These are phyloP conservation scores for Antitrichia curtipendula DNA, from an alignment of 225 moss, liverwort and hornwort genomes.

Conservation along the genomic window DNA sequence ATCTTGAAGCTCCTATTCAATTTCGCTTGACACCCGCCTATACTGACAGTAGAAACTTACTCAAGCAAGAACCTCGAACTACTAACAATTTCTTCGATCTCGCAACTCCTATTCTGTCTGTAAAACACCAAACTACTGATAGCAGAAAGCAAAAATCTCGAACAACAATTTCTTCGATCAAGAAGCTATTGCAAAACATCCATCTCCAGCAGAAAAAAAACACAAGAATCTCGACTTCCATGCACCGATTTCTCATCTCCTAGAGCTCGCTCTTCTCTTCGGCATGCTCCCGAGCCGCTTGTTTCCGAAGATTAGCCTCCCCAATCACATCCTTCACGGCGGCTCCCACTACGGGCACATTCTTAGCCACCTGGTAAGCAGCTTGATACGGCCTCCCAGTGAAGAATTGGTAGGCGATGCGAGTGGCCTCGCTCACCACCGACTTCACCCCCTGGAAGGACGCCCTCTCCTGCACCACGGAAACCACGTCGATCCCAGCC, in stretches of 20 bases:
- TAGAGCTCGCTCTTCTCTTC: neutral
- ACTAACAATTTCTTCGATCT: neutral
- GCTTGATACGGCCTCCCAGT: slow-evolving; percentile 20
- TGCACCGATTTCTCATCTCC: neutral
- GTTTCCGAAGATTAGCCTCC: slow-evolving; percentile 17
- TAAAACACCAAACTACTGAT: neutral
- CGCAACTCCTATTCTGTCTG: neutral
- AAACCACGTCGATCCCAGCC: neutral
- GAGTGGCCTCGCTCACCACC: neutral
- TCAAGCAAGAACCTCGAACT: neutral
- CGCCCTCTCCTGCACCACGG: slow-evolving; percentile 8
- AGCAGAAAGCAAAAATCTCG: neutral
- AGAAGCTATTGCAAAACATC: neutral
- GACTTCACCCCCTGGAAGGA: slow-evolving; percentile 10
- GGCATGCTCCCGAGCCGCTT: slow-evolving; percentile 3
- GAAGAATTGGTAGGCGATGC: slow-evolving; percentile 2
- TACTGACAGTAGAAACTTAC: neutral
- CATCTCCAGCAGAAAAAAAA: neutral
- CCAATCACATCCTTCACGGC: slow-evolving; percentile 18
- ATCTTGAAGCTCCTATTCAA: neutral
- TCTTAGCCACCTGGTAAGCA: slow-evolving; percentile 21
- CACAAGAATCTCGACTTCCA: neutral
- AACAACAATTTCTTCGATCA: neutral
- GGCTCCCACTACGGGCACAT: slow-evolving; percentile 1
- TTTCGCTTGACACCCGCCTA: neutral